Conservation (phyloP, 768 basidiomycete genomes). For the Tephrocybe rancida region DNA sequence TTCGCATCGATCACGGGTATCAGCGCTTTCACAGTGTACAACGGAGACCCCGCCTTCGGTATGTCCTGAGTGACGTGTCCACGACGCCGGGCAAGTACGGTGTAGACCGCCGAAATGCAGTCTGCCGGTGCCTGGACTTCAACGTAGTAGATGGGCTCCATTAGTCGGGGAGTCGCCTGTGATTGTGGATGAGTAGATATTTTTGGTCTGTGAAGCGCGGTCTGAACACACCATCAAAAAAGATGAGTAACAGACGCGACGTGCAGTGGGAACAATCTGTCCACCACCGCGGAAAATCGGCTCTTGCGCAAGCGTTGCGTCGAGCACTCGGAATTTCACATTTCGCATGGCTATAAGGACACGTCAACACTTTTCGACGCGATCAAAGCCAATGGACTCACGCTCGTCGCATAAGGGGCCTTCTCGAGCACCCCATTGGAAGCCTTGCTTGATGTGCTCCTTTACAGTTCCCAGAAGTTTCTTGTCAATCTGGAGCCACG, state of each 20-base stretch:
- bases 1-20: slow-evolving; percentile 99
- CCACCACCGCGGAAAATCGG: slow-evolving; percentile 98
- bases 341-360: slow-evolving; percentile 84
- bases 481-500: slow-evolving; percentile 79
- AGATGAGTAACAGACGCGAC: slow-evolving; percentile 97
- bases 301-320: slow-evolving; percentile 90
- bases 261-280: slow-evolving; percentile 98
- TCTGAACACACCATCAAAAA: slow-evolving; percentile 85
- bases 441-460: slow-evolving; percentile 97
- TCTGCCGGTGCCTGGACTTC: slow-evolving; percentile 99
- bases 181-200: not conserved
- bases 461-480: slow-evolving; percentile 86
- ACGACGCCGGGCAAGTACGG: slow-evolving; percentile 95
- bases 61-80: slow-evolving; percentile 99
- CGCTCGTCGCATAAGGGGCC: slow-evolving; percentile 98
- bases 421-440: slow-evolving; percentile 99
- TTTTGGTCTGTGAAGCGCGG: slow-evolving; percentile 6
- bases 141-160: slow-evolving; percentile 98
- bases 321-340: slow-evolving; percentile 95
- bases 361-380: not conserved
- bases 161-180: slow-evolving; percentile 90
- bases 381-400: slow-evolving; percentile 47
- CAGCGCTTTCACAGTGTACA: slow-evolving; percentile 97
- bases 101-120: slow-evolving; percentile 98
- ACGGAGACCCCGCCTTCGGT: slow-evolving; percentile 95